Evolutionary conservation across 148 eudicot species (phyloP).

Genomic region (Amaranthus palmeri): DNA sequence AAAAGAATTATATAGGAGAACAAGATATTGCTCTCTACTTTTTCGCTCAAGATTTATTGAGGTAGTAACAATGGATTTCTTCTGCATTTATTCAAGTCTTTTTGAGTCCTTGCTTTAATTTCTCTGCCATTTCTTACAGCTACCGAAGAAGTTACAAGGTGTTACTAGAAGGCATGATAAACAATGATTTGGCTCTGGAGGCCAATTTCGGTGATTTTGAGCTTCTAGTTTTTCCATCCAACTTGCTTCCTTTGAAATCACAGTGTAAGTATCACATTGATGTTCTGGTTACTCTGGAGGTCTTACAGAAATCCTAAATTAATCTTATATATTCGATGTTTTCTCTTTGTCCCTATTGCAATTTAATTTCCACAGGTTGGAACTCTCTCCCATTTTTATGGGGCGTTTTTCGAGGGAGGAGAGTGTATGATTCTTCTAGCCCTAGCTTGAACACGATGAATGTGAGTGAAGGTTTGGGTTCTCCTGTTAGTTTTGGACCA

Average conservation of each 20-base stretch:
- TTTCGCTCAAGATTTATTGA: constrained; percentile 47
- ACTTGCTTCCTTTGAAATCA: constrained; percentile 38
- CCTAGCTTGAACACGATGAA: constrained; percentile 13
- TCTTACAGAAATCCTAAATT: not conserved
- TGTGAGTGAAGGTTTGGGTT: constrained; percentile 1
- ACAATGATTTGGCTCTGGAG: constrained; percentile 41
- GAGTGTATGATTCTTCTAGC: constrained; percentile 6
- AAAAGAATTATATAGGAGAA: constrained; percentile 51
- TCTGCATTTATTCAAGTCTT: not conserved
- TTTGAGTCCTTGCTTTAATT: constrained; percentile 6
- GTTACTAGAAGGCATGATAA: constrained; percentile 36
- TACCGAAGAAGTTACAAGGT: constrained; percentile 29
- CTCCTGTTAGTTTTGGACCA: constrained; percentile 12
- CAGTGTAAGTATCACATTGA: constrained; percentile 32
- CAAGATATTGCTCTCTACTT: constrained; percentile 48
- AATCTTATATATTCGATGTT: too few species aligned
- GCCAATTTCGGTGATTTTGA: constrained; percentile 34
- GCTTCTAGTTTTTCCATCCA: constrained; percentile 43
- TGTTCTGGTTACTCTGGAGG: too few species aligned
- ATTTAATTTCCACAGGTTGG: constrained; percentile 39
- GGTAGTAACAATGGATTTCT: constrained; percentile 24
- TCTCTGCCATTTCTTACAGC: constrained; percentile 26
- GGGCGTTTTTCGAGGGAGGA: constrained; percentile 43
- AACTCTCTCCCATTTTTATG: constrained; percentile 42
- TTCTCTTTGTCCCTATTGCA: not conserved